Conservation (phyloP, 148 eudicot species). For the Oxyria digyna region DNA sequence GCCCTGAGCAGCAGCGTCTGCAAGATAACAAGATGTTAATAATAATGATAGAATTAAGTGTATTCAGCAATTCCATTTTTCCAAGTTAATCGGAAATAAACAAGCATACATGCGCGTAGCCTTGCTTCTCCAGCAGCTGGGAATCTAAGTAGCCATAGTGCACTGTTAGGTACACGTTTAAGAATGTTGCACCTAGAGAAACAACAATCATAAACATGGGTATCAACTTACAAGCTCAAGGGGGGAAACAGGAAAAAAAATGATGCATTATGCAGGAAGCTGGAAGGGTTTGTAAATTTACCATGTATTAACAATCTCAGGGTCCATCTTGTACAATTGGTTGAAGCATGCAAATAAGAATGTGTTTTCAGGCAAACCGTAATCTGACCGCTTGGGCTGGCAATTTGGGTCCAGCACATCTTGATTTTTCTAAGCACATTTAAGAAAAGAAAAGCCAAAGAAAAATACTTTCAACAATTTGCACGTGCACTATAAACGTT, state of each 20-base stretch:
- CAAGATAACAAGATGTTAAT: conserved; percentile 4
- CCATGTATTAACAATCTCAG: conserved; percentile 79
- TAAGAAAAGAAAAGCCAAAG: neutral
- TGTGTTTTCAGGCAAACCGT: conserved; percentile 84
- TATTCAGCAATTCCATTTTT: neutral
- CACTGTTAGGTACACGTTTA: conserved; percentile 88
- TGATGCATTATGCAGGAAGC: neutral
- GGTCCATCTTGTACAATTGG: conserved; percentile 95
- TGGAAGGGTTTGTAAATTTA: conserved; percentile 12
- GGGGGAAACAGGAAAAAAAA: neutral
- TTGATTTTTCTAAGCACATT: conserved; percentile 47
- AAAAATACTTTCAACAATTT: neutral
- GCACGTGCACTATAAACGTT: no score
- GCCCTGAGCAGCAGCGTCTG: conserved; percentile 90
- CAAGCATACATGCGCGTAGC: conserved; percentile 68
- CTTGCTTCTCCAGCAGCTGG: conserved; percentile 93
- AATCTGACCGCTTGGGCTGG: conserved; percentile 70
- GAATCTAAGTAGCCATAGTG: conserved; percentile 87
- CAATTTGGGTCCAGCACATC: conserved; percentile 72
- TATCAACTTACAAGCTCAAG: conserved; percentile 4
- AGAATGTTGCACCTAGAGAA: conserved; percentile 90
- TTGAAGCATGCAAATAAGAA: conserved; percentile 94
- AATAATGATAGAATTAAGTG: neutral
- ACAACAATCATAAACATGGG: neutral
- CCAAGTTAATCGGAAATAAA: neutral